phyloP scores from a whole-genome alignment of 1,284 basidiomycete species.

The Clitocybe nebularis region DNA sequence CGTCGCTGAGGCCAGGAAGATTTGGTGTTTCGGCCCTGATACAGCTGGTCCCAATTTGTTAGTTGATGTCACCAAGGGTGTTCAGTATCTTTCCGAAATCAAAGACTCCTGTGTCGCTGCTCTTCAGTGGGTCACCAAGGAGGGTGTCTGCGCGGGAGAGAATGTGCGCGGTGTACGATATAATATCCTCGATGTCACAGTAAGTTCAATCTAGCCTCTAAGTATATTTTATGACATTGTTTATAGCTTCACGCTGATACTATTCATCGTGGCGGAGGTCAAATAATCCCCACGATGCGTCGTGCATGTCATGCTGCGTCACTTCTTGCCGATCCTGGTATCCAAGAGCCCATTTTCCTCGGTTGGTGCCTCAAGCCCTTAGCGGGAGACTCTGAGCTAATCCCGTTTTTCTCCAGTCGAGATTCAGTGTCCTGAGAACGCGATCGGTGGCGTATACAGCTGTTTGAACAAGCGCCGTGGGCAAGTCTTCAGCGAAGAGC shows the following conservation, averaged over 20 bases:
- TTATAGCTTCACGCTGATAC: constrained; percentile 92
- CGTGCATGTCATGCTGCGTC: constrained; percentile 97
- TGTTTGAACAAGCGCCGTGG: constrained; percentile 97
- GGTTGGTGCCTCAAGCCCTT: too few relatives aligned
- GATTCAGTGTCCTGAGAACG: constrained; percentile 97
- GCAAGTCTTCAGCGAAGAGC: constrained; percentile 97
- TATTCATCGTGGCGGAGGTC: constrained; percentile 99
- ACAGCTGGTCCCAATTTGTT: constrained; percentile 96
- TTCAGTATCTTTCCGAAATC: constrained; percentile 98
- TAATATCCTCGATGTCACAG: constrained; percentile 94
- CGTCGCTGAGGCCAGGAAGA: constrained; percentile 98
- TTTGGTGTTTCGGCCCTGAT: constrained; percentile 99
- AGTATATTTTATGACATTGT: neutral
- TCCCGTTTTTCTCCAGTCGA: too few relatives aligned
- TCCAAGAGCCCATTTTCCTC: constrained; percentile 97
- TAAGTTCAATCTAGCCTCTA: constrained; percentile 8
- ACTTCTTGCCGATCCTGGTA: constrained; percentile 84
- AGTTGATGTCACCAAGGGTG: constrained; percentile 98
- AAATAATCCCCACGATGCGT: constrained; percentile 97
- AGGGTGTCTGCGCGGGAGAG: constrained; percentile 96
- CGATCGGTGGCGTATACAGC: constrained; percentile 97
- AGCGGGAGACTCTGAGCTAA: too few relatives aligned
- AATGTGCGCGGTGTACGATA: constrained; percentile 98
- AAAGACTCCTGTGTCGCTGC: constrained; percentile 99
- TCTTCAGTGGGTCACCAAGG: constrained; percentile 99